These are phyloP conservation scores for Scheffersomyces titani DNA, from an alignment of 1,139 yeast genomes.

Conservation along the genomic window DNA sequence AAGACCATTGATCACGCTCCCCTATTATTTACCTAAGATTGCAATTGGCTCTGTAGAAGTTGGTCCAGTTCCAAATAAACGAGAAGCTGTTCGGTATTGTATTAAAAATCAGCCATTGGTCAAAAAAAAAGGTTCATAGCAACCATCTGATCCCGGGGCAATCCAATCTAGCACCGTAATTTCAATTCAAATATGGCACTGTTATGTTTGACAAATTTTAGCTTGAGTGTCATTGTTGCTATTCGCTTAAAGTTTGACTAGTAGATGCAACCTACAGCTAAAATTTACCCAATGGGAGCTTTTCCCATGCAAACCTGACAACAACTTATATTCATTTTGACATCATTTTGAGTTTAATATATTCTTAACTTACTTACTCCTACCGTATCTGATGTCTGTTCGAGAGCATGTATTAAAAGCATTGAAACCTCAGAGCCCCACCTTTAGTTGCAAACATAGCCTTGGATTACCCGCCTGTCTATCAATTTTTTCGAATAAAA, in stretches of 20 bases:
- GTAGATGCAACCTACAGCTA: background rate
- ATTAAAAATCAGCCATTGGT: background rate
- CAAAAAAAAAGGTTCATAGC: background rate
- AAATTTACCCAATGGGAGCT: background rate
- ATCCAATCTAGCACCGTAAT: no score
- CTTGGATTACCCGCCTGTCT: background rate
- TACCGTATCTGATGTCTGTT: background rate
- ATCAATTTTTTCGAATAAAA: background rate
- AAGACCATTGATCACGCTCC: background rate
- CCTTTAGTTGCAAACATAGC: background rate
- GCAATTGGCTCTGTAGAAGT: background rate
- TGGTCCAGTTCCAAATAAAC: background rate
- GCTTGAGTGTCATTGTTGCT: background rate
- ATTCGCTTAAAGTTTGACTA: background rate
- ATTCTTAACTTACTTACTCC: background rate
- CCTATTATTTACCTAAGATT: background rate
- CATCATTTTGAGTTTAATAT: background rate
- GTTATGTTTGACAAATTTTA: background rate
- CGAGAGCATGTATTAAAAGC: background rate
- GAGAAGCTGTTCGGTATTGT: background rate
- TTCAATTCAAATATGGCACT: background rate
- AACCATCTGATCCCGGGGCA: background rate
- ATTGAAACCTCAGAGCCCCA: background rate
- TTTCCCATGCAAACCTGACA: background rate
- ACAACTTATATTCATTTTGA: no score